Base-by-base conservation (phyloP, 768 basidiomycete species). In the Krasilnikovozyma curviuscula region DNA sequence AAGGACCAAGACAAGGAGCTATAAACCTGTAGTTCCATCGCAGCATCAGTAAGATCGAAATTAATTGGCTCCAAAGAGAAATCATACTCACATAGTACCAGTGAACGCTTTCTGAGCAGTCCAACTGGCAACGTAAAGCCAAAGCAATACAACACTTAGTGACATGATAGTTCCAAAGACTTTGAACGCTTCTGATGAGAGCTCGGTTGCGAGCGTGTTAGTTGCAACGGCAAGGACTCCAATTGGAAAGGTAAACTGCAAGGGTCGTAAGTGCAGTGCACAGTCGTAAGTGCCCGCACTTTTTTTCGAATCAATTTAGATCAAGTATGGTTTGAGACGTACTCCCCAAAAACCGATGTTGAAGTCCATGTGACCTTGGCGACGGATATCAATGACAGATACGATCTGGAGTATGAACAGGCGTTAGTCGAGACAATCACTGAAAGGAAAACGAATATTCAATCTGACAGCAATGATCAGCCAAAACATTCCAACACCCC, bases 241-340 rank as follows among this genome's bases (percentile, higher is more conserved):
- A 28, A 65, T 54, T 3, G 63, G 63, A 53, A 65, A 65, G 10
- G 63, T 65, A 40, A 62, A 53, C 21, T n/a, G n/a, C n/a, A n/a
- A n/a, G n/a, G n/a, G n/a, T n/a, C n/a, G n/a, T n/a, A n/a, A n/a
- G n/a, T n/a, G n/a, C n/a, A n/a, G n/a, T n/a, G n/a, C n/a, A n/a
- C n/a, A n/a, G n/a, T n/a, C n/a, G n/a, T n/a, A n/a, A n/a, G n/a
- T n/a, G n/a, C n/a, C n/a, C n/a, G n/a, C n/a, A n/a, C n/a, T n/a
- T n/a, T n/a, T n/a, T n/a, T n/a, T n/a, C n/a, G n/a, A 7, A 7
- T 38, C 37, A 45, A 37, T n/a, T 25, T 6, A 16, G 21, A 19
- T 8, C 1, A 27, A 9, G 23, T n/a, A 18, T 18, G 19, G 19
- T 25, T 23, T 9, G 30, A 25, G 33, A 27, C n/a, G n/a, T 3